phyloP scores from a whole-genome alignment of 108 stramenopile species.

The Seminavis robusta region DNA sequence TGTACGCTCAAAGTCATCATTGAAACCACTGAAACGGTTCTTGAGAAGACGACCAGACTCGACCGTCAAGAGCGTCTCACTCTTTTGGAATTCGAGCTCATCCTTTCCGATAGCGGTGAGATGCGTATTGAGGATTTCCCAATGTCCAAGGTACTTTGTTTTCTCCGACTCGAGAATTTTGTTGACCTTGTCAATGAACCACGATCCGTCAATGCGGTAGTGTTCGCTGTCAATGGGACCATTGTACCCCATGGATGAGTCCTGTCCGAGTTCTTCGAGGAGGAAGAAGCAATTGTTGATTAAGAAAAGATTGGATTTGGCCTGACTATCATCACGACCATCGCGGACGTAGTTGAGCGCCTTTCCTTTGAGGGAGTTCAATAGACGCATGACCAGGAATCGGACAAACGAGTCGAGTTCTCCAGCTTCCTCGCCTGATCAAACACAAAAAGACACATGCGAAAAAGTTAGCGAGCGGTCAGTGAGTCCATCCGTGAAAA shows the following conservation, averaged over 20 bases:
- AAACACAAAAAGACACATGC: no score
- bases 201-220: conserved; percentile 62
- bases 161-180: conserved; percentile 75
- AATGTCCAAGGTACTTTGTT: conserved; percentile 64
- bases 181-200: conserved; percentile 75
- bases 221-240: conserved; percentile 20
- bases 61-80: conserved; percentile 59
- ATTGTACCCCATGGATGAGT: conserved; percentile 1
- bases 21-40: conserved; percentile 79
- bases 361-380: conserved; percentile 70
- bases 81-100: conserved; percentile 65
- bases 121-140: conserved; percentile 70
- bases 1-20: conserved; percentile 77
- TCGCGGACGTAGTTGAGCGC: conserved; percentile 61
- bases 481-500: no score
- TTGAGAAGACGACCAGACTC: conserved; percentile 84
- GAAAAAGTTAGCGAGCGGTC: no score
- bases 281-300: conserved; percentile 87
- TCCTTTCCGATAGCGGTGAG: conserved; percentile 66
- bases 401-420: conserved; percentile 80
- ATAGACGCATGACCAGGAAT: conserved; percentile 71
- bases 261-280: conserved; percentile 60
- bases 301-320: conserved; percentile 74
- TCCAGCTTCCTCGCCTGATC: conserved; percentile 79
- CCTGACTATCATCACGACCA: conserved; percentile 29